Evolutionary conservation across 495 filamentous ascomycete species (phyloP), one percentile per base, ranked within the genome.

Genomic region (Friedmanniomyces endolithicus): DNA sequence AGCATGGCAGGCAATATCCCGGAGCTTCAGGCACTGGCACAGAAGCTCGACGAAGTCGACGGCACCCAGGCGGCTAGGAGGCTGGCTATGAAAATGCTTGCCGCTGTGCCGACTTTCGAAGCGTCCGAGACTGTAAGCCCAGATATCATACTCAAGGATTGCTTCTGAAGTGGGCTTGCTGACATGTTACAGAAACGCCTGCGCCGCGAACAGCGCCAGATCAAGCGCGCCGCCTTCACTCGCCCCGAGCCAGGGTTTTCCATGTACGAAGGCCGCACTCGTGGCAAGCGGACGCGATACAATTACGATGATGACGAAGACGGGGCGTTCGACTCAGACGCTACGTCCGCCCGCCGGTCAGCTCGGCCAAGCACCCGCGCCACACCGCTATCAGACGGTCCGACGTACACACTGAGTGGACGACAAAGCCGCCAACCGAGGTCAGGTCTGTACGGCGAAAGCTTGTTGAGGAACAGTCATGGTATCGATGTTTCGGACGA

Each of bases 261-360:
- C 14, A 74, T 92, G 49, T 97, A 97, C 68, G 92, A 98, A 72
- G 94, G 94, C 35, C 87, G 92, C 41, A 97, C 94, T 0, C 80
- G 92, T 50, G 92, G 92, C 39, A 97, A 97, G 71, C 84, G 89
- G 43, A 84, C 95, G 68, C 94, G 86, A 65, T 98, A 97, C 59
- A 96, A 89, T 0, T 97, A 86, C 65, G 95, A 88, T 0, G 88
- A 95, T 40, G 77, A 79, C 3, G 55, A 63, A 9, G 53, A 51
- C 11, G 55, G 55, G 8, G 51, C 22, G n/a, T 34, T 33, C 31
- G 44, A 25, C 49, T 87, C 86, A 1, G 88, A 94, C 65, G 82
- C 79, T 20, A 68, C 72, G 6, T 72, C 76, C 16, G 78, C 72
- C 25, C 80, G 87, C 50, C 79, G 86, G 35, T 95, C 89, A 0